phyloP scores from a whole-genome alignment of 371 early-diverging fungal species.

The Saksenaea oblongispora region DNA sequence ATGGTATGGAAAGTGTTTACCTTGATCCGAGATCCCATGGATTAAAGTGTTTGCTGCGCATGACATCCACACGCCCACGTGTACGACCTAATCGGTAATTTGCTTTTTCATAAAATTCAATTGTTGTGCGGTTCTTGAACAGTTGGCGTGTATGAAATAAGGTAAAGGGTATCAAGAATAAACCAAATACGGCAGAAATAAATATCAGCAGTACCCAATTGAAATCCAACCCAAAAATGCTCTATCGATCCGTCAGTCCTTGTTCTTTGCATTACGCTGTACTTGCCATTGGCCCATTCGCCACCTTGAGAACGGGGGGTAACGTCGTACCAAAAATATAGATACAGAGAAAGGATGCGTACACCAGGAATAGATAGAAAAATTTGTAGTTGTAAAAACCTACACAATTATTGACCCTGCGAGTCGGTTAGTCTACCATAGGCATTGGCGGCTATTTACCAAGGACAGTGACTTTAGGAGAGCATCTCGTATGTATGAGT shows the following conservation, averaged over 20 bases:
- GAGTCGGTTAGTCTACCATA: not conserved
- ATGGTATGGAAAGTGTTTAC: constrained; percentile 18
- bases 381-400: constrained; percentile 70
- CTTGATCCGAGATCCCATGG: constrained; percentile 61
- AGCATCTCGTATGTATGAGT: not conserved
- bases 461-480: constrained; percentile 57
- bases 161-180: constrained; percentile 58
- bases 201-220: constrained; percentile 51
- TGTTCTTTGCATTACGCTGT: not conserved
- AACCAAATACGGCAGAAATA: constrained; percentile 59
- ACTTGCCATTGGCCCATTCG: constrained; percentile 38
- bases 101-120: constrained; percentile 64
- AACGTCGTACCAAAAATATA: constrained; percentile 47
- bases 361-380: constrained; percentile 67
- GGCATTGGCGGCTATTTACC: constrained; percentile 19
- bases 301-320: constrained; percentile 30
- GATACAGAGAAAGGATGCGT: constrained; percentile 53
- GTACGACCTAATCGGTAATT: constrained; percentile 36
- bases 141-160: constrained; percentile 58
- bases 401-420: constrained; percentile 73
- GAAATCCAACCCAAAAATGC: constrained; percentile 37
- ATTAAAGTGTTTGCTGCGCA: constrained; percentile 54
- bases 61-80: constrained; percentile 32
- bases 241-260: constrained; percentile 15
- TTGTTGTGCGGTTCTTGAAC: constrained; percentile 65